These are phyloP conservation scores for Castanea mollissima DNA, from an alignment of 306 rosid genomes.

Conservation along the genomic window DNA sequence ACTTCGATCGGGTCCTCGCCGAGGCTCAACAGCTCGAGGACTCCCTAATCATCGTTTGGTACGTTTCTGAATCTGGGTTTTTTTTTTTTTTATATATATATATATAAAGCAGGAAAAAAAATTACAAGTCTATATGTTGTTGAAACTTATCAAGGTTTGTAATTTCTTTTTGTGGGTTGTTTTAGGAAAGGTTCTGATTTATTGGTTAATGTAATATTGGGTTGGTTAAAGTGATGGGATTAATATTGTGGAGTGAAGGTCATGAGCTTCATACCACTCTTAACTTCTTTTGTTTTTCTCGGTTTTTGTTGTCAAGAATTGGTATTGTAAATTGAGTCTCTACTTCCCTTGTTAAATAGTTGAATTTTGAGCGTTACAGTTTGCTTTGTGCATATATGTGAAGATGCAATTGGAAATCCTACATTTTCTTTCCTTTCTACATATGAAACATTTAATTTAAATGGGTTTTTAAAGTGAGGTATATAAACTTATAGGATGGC, in stretches of 20 bases:
- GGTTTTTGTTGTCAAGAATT: background rate
- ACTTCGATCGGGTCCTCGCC: slow-evolving; percentile 44
- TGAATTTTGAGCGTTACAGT: background rate
- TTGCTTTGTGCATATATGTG: background rate
- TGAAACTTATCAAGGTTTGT: background rate
- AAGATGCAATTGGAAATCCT: background rate
- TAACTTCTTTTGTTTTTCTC: background rate
- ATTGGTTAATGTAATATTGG: background rate
- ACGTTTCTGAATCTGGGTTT: background rate
- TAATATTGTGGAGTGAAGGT: background rate
- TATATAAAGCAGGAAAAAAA: too few species aligned
- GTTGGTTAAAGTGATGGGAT: background rate
- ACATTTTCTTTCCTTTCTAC: slow-evolving; percentile 16
- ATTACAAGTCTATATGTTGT: background rate
- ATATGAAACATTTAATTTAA: background rate
- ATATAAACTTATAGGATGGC: slow-evolving; percentile 70
- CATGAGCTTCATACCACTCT: background rate
- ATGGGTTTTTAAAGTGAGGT: slow-evolving; percentile 34
- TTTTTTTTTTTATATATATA: background rate
- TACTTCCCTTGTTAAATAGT: background rate
- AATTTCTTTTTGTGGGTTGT: background rate
- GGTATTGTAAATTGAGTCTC: background rate
- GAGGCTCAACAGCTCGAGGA: slow-evolving; percentile 39
- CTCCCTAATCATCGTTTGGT: slow-evolving; percentile 48
- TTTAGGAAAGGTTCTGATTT: background rate